A percentile compares a stretch with the other conserved stretches of the same genome.
Evolutionary conservation across 1,139 yeast species (phyloP).

Genomic region (Chernovozyma aurita): DNA sequence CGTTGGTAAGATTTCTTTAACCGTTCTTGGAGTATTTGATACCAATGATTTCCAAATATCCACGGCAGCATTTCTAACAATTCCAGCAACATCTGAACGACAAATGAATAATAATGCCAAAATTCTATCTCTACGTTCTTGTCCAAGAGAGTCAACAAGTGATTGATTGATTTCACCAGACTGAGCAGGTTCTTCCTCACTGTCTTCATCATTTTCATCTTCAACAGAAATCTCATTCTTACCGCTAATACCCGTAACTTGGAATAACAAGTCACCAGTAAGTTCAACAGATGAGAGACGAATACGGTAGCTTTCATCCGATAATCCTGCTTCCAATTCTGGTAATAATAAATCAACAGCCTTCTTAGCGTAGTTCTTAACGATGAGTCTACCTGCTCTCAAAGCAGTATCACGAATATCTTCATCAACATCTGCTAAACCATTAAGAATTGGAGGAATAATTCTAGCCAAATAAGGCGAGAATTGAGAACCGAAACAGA

Average conservation of each 20-base stretch:
- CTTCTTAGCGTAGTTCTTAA: constrained; percentile 84
- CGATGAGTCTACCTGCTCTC: constrained; percentile 90
- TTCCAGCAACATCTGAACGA: constrained; percentile 85
- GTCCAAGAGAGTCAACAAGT: constrained; percentile 77
- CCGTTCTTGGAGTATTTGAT: constrained; percentile 93
- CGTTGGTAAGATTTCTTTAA: constrained; percentile 85
- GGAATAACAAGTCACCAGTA: constrained; percentile 94
- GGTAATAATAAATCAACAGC: constrained; percentile 94
- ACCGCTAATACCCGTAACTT: constrained; percentile 85
- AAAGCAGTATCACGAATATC: constrained; percentile 85
- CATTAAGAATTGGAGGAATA: constrained; percentile 85
- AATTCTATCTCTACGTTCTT: constrained; percentile 82
- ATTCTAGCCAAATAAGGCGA: constrained; percentile 82
- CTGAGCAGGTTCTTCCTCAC: constrained; percentile 54
- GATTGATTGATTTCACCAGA: constrained; percentile 57
- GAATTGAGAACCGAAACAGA: constrained; percentile 89
- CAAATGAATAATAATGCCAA: constrained; percentile 83
- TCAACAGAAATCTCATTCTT: constrained; percentile 48
- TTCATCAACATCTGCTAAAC: constrained; percentile 87
- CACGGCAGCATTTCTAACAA: constrained; percentile 86
- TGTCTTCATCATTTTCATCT: constrained; percentile 2
- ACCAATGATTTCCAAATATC: constrained; percentile 98
- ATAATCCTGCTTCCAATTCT: constrained; percentile 85
- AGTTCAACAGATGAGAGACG: constrained; percentile 92
- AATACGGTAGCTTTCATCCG: constrained; percentile 80